Evolutionary conservation across 441 rosid species (phyloP), one percentile per base, ranked within the genome.

Genomic region (Cnidoscolus chayamansa): DNA sequence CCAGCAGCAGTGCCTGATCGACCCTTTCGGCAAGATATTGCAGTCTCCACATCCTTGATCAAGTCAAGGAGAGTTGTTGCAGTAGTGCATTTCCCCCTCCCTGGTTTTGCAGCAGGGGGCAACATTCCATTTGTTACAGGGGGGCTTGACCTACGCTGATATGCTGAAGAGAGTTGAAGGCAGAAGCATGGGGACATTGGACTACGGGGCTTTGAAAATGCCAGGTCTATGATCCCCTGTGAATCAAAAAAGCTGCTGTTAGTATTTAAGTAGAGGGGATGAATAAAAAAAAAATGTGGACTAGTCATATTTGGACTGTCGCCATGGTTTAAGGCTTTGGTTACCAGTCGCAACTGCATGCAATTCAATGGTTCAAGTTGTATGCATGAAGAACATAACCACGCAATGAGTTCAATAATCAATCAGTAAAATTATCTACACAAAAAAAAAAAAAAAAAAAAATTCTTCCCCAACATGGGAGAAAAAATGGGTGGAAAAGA

Each of bases 1-100:
- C 99, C 99, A 7, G 99, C 98, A 56, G 96, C 91, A 66, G 97
- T 96, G 56, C 99, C 98, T 0, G 88, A 85, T 63, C 94, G 86
- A 71, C 98, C 99, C 79, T 85, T 95, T 25, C 98, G 88, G 64
- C 86, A 72, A 51, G 94, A 90, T 80, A 95, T 90, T 55, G 98
- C 91, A 30, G 68, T 82, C 86, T 95, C 98, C 53, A 93, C 97
- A 10, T 91, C 97, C 88, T 93, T 95, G 71, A 93, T 84, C 13
- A 86, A 74, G 43, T 90, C 98, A 17, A 93, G 83, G 49, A 96
- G 87, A 71, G 61, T 81, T 0, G 81, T 76, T 1, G 87, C 86
- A 13, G 87, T 91, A 12, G 99, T 93, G 87, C 87, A 86, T 79
- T 86, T 91, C 47, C 98, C 97, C 70, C 79, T 84, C 11, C 87